These are phyloP conservation scores for Stagonosporopsis tanaceti DNA, from an alignment of 2,329 filamentous ascomycete species.

Conservation along the genomic window DNA sequence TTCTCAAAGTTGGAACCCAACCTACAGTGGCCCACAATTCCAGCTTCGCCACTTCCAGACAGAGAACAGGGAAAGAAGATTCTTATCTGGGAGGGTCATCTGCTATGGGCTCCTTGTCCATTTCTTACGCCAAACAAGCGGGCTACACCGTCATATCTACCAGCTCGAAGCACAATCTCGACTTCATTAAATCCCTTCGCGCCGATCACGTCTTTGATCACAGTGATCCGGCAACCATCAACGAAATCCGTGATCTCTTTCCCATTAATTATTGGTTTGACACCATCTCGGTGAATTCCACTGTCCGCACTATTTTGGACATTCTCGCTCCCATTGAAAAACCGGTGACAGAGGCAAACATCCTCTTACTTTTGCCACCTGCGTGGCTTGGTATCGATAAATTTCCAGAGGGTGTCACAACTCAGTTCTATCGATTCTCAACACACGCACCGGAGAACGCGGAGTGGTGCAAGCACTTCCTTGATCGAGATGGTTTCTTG, in stretches of 20 bases:
- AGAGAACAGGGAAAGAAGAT: constrained; percentile 43
- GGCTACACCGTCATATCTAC: constrained; percentile 36
- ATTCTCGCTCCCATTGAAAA: constrained; percentile 34
- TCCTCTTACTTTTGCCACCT: constrained; percentile 28
- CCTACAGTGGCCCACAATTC: constrained; percentile 27
- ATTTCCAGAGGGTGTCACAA: constrained; percentile 29
- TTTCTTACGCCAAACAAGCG: constrained; percentile 36
- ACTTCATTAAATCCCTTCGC: constrained; percentile 23
- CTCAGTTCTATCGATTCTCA: constrained; percentile 31
- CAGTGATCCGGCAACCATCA: constrained; percentile 46
- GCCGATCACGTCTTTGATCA: constrained; percentile 48
- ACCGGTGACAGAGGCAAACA: constrained; percentile 30
- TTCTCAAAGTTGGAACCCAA: constrained; percentile 23
- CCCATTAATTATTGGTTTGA: constrained; percentile 53
- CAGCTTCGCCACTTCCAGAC: constrained; percentile 21
- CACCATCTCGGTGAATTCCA: constrained; percentile 46
- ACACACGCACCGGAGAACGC: constrained; percentile 29
- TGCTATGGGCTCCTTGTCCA: constrained; percentile 44
- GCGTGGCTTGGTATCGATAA: constrained; percentile 24
- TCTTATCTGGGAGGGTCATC: constrained; percentile 57
- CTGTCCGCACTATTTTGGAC: constrained; percentile 29
- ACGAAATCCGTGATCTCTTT: constrained; percentile 45
- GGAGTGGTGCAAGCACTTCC: constrained; percentile 29
- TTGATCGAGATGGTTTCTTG: constrained; percentile 32
- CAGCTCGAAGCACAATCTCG: constrained; percentile 31